Evolutionary conservation across 805 yeast genomes (phyloP).

Genomic region (Blastobotrys mokoenaii): DNA sequence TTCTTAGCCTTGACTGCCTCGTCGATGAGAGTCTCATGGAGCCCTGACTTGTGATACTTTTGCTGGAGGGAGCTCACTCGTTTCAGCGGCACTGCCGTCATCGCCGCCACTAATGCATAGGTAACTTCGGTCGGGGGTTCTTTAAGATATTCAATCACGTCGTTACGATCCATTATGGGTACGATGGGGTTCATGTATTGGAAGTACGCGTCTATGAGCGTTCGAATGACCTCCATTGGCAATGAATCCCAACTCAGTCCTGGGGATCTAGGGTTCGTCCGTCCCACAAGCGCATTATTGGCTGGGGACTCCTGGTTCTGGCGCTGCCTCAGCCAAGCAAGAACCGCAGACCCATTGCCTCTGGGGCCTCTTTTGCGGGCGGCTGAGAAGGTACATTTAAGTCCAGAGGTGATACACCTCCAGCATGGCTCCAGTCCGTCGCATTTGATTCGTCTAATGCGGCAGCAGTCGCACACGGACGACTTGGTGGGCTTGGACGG

Average conservation of each 20-base stretch:
- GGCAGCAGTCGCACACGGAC: conserved; percentile 6
- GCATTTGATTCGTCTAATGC: conserved; percentile 6
- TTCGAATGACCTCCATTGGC: neutral
- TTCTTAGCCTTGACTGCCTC: conserved; percentile 6
- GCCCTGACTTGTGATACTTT: neutral
- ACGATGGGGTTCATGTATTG: conserved; percentile 9
- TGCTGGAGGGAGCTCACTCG: conserved; percentile 2
- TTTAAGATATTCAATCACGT: conserved; percentile 1
- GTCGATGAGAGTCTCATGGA: conserved; percentile 2
- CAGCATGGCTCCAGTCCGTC: conserved; percentile 7
- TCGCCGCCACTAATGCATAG: conserved; percentile 5
- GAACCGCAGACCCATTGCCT: conserved; percentile 5
- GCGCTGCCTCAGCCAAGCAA: conserved; percentile 3
- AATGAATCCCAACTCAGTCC: conserved; percentile 1
- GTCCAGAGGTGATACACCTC: conserved; percentile 7
- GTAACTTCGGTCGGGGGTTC: conserved; percentile 1
- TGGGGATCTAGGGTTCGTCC: neutral
- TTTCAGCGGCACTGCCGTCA: conserved; percentile 5
- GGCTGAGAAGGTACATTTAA: conserved; percentile 3
- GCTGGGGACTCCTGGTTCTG: neutral
- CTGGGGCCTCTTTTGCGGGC: conserved; percentile 6
- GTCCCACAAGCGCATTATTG: neutral
- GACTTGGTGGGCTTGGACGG: too few species aligned
- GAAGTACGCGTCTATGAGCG: conserved; percentile 5
- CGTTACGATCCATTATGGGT: conserved; percentile 4